Base-by-base conservation (phyloP, 2,329 filamentous ascomycete species). In the Ceratocystis cubensis region DNA sequence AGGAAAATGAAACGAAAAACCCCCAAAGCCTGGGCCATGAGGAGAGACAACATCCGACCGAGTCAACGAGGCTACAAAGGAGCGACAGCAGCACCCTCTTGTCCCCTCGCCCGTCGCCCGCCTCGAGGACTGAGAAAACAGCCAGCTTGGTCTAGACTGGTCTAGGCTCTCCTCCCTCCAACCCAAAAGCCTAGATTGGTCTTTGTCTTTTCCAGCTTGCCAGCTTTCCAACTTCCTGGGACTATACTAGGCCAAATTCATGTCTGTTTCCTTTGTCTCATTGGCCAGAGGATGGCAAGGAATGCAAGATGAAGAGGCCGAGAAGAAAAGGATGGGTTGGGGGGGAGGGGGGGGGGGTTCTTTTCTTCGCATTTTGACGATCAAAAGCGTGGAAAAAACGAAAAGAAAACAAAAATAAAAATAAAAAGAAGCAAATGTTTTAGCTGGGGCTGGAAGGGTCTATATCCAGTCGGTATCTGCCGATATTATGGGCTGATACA, bases 151-250 rank as follows among this genome's bases (percentile, higher is more conserved):
- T 59, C 56, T 59, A 59, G 56, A 59, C 56, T n/a, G 56, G 56
- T 59, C 56, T 59, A 37, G 56, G 56, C 56, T 41, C 53, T 37
- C 33, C 56, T 7, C 5, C 28, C 28, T 25, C 56, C 28, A 30
- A 2, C 56, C 30, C 56, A 17, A 59, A 17, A 59, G 56, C 56
- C 56, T 59, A 59, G 56, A 59, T 33, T 63, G 44, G 44, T 63
- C 61, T 63, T 46, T 50, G 61, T 63, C 46, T 63, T 50, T 48
- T 63, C 61, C 61, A 63, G 41, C 48, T 50, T 48, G 46, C 61
- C 45, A 63, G 22, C 20, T 45, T 46, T 48, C 20, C 61, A 28
- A 45, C 22, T 50, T 30, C 28, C 46, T 48, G 61, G 28, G 25
- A 48, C 46, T 63, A 48, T 15, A 48, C 61, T 10, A n/a, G 25